Conservation (phyloP, 2,329 filamentous ascomycete genomes). For the Microsporum ferrugineum region DNA sequence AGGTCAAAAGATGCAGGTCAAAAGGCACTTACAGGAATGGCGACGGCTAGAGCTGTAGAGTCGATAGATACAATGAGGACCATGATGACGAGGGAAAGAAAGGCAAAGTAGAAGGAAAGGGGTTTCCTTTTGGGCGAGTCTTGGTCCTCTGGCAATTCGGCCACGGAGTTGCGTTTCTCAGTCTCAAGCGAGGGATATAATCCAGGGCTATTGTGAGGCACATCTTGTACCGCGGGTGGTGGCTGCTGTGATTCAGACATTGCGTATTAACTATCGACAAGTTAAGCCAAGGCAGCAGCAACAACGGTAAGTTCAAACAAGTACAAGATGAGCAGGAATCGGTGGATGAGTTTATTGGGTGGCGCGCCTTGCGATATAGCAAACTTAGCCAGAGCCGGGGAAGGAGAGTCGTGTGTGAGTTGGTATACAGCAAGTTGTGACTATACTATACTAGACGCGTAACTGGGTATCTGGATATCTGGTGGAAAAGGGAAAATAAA, state of each 20-base stretch:
- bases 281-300: not conserved
- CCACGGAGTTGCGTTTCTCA: not conserved
- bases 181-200: not conserved
- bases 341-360: not conserved
- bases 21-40: conserved; percentile 29
- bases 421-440: not conserved
- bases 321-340: not conserved
- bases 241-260: not conserved
- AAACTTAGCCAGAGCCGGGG: not conserved
- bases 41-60: conserved; percentile 46
- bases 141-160: not conserved
- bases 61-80: conserved; percentile 48
- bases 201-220: not conserved
- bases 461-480: not conserved
- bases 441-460: not conserved
- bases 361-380: not conserved
- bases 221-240: not conserved
- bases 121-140: not conserved
- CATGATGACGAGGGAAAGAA: conserved; percentile 39
- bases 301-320: not conserved
- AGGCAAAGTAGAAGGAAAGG: conserved; percentile 33
- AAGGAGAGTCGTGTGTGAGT: not conserved
- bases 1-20: not conserved
- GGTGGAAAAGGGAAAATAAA: not conserved
- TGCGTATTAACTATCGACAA: not conserved